Percentiles rank a stretch among this genome's conserved stretches.
Conservation (phyloP, 2,329 filamentous ascomycete genomes). For the Raffaelea arxii region DNA sequence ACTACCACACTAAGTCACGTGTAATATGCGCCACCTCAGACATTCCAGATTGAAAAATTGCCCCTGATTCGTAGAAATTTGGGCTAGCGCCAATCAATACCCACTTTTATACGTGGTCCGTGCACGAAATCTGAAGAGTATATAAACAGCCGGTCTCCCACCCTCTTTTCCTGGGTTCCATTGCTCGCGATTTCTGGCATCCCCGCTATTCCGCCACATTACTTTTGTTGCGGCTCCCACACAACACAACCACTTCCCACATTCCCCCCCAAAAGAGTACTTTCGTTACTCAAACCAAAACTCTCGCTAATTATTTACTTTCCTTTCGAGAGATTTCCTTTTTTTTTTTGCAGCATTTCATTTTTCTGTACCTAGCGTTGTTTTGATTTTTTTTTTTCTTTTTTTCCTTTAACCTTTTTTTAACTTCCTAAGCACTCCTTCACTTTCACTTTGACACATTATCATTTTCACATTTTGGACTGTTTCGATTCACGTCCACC, state of each 20-base stretch:
- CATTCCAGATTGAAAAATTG: conserved; percentile 10
- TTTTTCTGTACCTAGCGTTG: background rate
- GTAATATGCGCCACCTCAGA: conserved; percentile 8
- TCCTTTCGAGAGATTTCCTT: conserved; percentile 1
- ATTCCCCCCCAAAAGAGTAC: background rate
- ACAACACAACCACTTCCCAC: background rate
- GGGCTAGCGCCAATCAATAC: conserved; percentile 8
- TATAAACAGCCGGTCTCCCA: conserved; percentile 13
- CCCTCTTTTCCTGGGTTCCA: conserved; percentile 10
- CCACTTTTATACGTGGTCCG: conserved; percentile 11
- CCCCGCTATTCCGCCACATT: conserved; percentile 5
- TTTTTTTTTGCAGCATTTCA: background rate
- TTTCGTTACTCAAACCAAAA: background rate
- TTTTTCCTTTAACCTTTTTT: background rate
- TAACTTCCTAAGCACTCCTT: background rate
- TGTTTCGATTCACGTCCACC: too few species aligned
- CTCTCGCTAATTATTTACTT: conserved; percentile 1
- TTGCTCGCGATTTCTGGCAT: conserved; percentile 6
- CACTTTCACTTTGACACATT: too few species aligned
- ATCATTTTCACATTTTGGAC: too few species aligned
- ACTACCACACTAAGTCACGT: conserved; percentile 5
- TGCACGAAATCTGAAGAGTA: conserved; percentile 11
- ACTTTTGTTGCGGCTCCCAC: conserved; percentile 3
- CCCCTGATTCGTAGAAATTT: conserved; percentile 14
- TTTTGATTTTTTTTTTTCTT: background rate